Base-by-base conservation (phyloP, 225 moss, liverwort and hornwort species). In the Anthoceros angustus region DNA sequence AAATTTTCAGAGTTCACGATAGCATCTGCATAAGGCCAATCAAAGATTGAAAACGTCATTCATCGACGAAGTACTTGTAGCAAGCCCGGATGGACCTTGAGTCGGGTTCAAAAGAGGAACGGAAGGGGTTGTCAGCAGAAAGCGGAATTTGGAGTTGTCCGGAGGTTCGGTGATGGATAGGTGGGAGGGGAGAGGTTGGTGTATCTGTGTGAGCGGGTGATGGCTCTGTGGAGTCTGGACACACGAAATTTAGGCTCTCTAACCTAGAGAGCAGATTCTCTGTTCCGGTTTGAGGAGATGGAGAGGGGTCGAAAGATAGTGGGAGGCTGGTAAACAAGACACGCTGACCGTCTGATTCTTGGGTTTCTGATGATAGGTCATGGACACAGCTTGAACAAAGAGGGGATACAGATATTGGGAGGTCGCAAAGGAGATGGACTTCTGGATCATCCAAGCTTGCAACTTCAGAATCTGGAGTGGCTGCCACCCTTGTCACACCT, bases 11-110 rank as follows among this genome's bases (percentile, higher is more conserved):
- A n/a, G n/a, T n/a, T n/a, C n/a, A n/a, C n/a, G n/a, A n/a, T n/a
- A n/a, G n/a, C n/a, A n/a, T n/a, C n/a, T n/a, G n/a, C n/a, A n/a
- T n/a, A n/a, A n/a, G n/a, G n/a, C n/a, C n/a, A n/a, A n/a, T n/a
- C n/a, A n/a, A n/a, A n/a, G n/a, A 45, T 45, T 50, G 5, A 70
- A 45, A 41, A 38, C 45, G 32, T 70, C 77, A 85, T 62, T 82
- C 85, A 70, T 85, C 82, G 39, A 80, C 8, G 72, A 85, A 85
- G 62, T 73, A 77, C 25, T 67, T 77, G 74, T 75, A 85, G 75
- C 74, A 76, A 64, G 70, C n/a, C 70, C 69, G 73, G 16, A 80
- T 12, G 4, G 8, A 50, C 10, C 49, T 39, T 43, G 8, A 48
- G 18, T 64, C 48, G 40, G 63, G 70, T 60, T 69, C 55, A 16